Base-by-base conservation (phyloP, 139 green algal genomes). In the Micractinium sp. region DNA sequence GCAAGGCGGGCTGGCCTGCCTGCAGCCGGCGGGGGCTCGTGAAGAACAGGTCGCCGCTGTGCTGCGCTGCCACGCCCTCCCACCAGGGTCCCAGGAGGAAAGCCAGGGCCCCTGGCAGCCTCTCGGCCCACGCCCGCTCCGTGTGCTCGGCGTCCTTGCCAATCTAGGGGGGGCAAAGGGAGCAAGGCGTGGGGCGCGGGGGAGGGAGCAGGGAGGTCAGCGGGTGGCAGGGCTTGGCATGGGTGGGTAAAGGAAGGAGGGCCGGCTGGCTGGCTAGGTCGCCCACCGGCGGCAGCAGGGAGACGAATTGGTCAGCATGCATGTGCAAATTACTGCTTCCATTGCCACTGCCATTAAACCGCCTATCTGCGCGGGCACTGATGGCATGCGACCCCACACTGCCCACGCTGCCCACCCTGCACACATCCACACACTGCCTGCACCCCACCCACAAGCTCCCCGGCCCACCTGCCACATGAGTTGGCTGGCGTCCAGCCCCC, bases 31-130 rank as follows among this genome's bases (percentile, higher is more conserved):
- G 41, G 0, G 88, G 88, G 66, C 87, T 77, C 3, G 88, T 91
- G 71, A 81, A 89, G 82, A 61, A 91, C n/a, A 91, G 88, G 25
- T 85, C 36, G 63, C 16, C 12, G 61, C n/a, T 53, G 66, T 87
- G 82, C 16, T 38, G 35, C 29, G 35, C 53, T 53, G 82, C 38
- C 31, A 80, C 60, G 23, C n/a, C 88, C 15, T 14, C 73, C 88
- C 88, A 91, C 88, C 88, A 91, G 71, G 82, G 89, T 16, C 31
- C 14, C 19, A 92, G 85, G 78, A 94, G 91, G 91, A 89, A 90
- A 33, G 13, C 13, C 36, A 94, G 88, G 31, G 90, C 92, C 9
- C 0, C 25, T 3, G 85, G 92, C 87, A 94, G 90, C 3, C 92
- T 71, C 29, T 63, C 29, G 2, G 85, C 89, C 92, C 92, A 94